Evolutionary conservation across 129 eudicot genomes (phyloP), one percentile per base, ranked within the genome.

Genomic region (Lactuca saligna): DNA sequence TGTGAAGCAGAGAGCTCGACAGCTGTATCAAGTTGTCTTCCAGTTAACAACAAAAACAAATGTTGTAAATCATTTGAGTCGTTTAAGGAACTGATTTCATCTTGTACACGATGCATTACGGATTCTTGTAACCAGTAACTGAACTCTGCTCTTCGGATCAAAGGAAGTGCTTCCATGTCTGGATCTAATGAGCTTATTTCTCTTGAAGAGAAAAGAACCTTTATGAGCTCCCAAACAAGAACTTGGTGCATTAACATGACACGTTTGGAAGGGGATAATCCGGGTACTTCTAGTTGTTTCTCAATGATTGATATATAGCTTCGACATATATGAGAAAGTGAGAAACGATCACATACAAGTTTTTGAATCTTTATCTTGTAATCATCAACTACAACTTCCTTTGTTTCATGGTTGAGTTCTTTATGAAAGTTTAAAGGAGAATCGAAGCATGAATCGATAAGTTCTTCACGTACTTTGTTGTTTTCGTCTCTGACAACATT

Each of bases 101-200:
- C 90, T 70, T 93, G 98, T 66, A 93, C 98, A 51, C 97, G 86
- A 69, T 89, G 91, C 63, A 84, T 85, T 17, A 93, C 95, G 69
- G 92, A 84, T 79, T 89, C 95, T 78, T 93, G 98, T 75, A 93
- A 82, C 97, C 91, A 93, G 57, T 79, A 82, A 80, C 98, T 93
- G 74, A 93, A 93, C 63, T 84, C 92, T 20, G 98, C 98, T 77
- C 98, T 88, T 32, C 96, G 85, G 8, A 85, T 77, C 41, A 93
- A 75, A 3, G 91, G 90, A 38, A 86, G 95, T 61, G 98, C 89
- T 69, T 87, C 98, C 46, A 46, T 65, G 3, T 89, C 98, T 73
- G 79, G 62, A 39, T 83, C 84, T 31, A 81, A 70, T 44, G 82
- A 76, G 70, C 81, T 70, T 8, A 49, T 72, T 74, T 86, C 88